A percentile compares a stretch with the other conserved stretches of the same genome.
Conservation (phyloP, 176 grass and related monocot species). For the Oryza nivara region DNA sequence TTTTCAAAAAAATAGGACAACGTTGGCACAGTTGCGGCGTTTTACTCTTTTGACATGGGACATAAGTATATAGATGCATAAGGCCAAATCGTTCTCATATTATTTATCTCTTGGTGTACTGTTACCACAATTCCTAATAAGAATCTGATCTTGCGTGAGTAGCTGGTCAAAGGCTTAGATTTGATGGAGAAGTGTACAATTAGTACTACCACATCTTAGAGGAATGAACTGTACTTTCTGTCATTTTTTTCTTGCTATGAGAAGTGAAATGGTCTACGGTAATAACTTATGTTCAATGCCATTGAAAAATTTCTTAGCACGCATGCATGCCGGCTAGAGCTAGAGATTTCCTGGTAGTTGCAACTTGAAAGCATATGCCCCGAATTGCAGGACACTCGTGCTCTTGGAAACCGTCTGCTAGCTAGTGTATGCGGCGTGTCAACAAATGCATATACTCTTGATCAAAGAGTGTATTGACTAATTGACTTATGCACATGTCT, state of each 20-base stretch:
- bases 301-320: neutral
- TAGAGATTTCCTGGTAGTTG: constrained; percentile 4
- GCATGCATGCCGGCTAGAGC: neutral
- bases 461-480: no score
- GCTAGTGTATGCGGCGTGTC: neutral
- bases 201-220: neutral
- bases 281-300: neutral
- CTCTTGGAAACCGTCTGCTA: neutral
- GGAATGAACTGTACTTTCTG: neutral
- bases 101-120: neutral
- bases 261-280: neutral
- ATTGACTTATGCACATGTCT: no score
- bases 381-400: neutral
- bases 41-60: constrained; percentile 33
- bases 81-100: neutral
- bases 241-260: neutral
- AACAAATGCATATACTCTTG: neutral
- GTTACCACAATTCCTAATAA: neutral
- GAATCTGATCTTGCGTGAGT: neutral
- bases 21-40: constrained; percentile 20
- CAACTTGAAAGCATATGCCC: neutral
- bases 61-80: no score
- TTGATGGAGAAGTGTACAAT: neutral
- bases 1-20: neutral
- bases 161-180: constrained; percentile 5